Conservation (phyloP, 306 rosid species). For the Myrica gale region DNA sequence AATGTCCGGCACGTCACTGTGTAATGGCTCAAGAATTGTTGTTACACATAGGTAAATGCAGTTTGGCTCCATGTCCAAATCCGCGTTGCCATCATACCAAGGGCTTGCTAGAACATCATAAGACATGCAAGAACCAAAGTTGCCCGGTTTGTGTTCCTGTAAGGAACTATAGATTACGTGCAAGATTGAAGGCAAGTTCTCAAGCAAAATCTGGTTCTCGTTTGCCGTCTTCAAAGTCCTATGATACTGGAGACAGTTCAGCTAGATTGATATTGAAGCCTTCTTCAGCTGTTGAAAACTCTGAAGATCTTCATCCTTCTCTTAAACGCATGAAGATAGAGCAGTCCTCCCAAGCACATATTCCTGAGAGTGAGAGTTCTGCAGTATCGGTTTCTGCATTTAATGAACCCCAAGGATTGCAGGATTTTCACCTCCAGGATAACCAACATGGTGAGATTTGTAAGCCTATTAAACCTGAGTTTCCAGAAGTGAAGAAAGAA, state of each 20-base stretch:
- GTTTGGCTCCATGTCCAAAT: conserved; percentile 39
- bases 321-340: conserved; percentile 82
- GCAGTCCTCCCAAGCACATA: conserved; percentile 52
- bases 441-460: conserved; percentile 45
- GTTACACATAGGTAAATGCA: conserved; percentile 68
- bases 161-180: conserved; percentile 37
- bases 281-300: conserved; percentile 43
- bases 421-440: conserved; percentile 52
- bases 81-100: conserved; percentile 72
- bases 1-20: conserved; percentile 66
- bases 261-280: conserved; percentile 51
- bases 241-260: conserved; percentile 40
- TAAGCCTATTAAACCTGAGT: conserved; percentile 57
- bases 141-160: conserved; percentile 96
- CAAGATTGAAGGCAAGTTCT: conserved; percentile 31
- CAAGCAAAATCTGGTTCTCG: conserved; percentile 42
- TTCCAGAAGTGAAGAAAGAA: conserved; percentile 61
- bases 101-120: conserved; percentile 64
- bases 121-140: conserved; percentile 51
- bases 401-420: conserved; percentile 45
- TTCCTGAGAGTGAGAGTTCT: conserved; percentile 55
- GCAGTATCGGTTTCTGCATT: conserved; percentile 44
- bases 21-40: conserved; percentile 60
- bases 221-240: conserved; percentile 55
- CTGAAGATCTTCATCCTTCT: conserved; percentile 73